Evolutionary conservation across 257 asterid species (phyloP).

Genomic region (Coffea eugenioides): DNA sequence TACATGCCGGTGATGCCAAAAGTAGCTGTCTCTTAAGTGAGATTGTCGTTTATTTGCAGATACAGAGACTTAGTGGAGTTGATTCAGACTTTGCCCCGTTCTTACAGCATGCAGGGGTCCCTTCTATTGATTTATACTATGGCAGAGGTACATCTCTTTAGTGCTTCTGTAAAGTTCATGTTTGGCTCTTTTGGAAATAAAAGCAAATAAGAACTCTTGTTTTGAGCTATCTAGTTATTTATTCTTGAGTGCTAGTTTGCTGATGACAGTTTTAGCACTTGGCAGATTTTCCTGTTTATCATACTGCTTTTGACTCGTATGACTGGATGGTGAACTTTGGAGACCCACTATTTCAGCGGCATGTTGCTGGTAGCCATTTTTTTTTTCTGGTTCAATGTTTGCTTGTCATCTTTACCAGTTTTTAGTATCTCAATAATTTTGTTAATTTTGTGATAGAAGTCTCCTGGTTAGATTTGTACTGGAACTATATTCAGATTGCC

Average conservation of each 20-base stretch:
- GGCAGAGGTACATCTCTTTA: constrained; percentile 57
- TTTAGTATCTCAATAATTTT: neutral
- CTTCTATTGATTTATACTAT: constrained; percentile 78
- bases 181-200: neutral
- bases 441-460: neutral
- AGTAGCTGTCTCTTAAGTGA: neutral
- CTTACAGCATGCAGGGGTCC: constrained; percentile 86
- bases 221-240: neutral
- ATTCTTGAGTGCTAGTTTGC: constrained; percentile 4
- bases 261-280: constrained; percentile 5
- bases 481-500: constrained; percentile 11
- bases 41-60: constrained; percentile 34
- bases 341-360: constrained; percentile 88
- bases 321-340: constrained; percentile 80
- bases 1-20: constrained; percentile 11
- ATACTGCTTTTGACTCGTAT: constrained; percentile 90
- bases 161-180: neutral
- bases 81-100: constrained; percentile 95
- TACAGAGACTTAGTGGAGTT: constrained; percentile 76
- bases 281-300: constrained; percentile 91
- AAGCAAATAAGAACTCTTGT: neutral
- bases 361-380: constrained; percentile 60
- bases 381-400: neutral
- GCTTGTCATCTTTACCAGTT: constrained; percentile 3
- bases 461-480: neutral